These are phyloP conservation scores for Ganoderma resinaceum DNA, from an alignment of 1,284 basidiomycete genomes.

Conservation along the genomic window DNA sequence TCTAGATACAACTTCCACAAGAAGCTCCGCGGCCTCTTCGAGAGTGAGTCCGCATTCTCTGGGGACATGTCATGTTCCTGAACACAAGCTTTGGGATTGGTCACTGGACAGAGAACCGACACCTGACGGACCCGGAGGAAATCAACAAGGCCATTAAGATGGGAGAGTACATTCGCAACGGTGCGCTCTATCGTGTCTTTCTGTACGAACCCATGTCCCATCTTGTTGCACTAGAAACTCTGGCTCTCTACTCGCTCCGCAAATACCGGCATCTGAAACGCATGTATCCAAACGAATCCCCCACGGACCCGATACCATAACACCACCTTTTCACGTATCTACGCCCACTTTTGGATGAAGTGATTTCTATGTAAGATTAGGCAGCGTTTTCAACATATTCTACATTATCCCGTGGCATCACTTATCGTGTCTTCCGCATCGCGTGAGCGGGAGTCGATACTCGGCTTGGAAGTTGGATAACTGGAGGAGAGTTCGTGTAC, in stretches of 20 bases:
- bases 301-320: conserved; percentile 21
- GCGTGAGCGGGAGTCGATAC: background rate
- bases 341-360: background rate
- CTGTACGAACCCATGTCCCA: background rate
- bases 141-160: conserved; percentile 83
- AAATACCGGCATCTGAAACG: conserved; percentile 87
- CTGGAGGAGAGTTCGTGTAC: too few relatives aligned
- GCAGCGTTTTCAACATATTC: conserved; percentile 5
- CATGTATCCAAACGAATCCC: conserved; percentile 60
- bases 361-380: conserved; percentile 14
- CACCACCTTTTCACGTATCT: background rate
- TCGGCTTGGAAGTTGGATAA: too few relatives aligned
- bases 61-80: background rate
- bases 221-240: conserved; percentile 64
- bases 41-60: conserved; percentile 56
- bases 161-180: conserved; percentile 90
- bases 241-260: conserved; percentile 84
- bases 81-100: background rate
- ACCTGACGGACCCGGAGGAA: conserved; percentile 71
- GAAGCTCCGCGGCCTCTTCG: conserved; percentile 71
- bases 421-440: background rate
- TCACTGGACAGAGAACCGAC: conserved; percentile 66
- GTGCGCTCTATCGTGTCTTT: conserved; percentile 51
- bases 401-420: background rate
- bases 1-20: conserved; percentile 78